Conservation (phyloP, 2,329 filamentous ascomycete genomes). For the Endothia cerciana region DNA sequence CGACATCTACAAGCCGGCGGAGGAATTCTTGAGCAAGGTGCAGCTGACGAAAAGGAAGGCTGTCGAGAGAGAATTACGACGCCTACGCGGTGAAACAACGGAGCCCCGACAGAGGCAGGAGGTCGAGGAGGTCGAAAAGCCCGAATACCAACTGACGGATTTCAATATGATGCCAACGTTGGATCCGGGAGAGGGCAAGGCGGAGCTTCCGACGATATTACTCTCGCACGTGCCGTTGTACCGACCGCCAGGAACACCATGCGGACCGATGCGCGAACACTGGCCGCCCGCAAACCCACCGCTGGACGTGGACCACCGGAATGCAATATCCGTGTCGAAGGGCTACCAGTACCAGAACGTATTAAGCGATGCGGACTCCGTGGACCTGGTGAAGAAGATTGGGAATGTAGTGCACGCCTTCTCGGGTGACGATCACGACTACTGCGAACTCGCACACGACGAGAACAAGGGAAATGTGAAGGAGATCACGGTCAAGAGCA, state of each 20-base stretch:
- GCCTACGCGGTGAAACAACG: constrained; percentile 63
- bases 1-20: constrained; percentile 74
- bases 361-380: constrained; percentile 75
- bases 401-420: constrained; percentile 87
- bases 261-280: constrained; percentile 82
- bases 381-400: constrained; percentile 74
- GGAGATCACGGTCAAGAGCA: constrained; percentile 94
- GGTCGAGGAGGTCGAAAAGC: constrained; percentile 61
- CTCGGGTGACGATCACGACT: constrained; percentile 97
- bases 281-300: constrained; percentile 73
- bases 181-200: constrained; percentile 48
- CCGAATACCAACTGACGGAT: constrained; percentile 47
- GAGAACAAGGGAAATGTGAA: constrained; percentile 65
- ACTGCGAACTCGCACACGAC: constrained; percentile 86
- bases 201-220: constrained; percentile 82
- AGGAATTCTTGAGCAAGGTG: constrained; percentile 74
- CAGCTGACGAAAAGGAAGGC: constrained; percentile 68
- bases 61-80: constrained; percentile 69
- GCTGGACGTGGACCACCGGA: constrained; percentile 67
- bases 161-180: constrained; percentile 44
- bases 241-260: constrained; percentile 79
- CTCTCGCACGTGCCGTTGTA: constrained; percentile 92
- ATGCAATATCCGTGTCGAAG: constrained; percentile 74
- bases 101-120: constrained; percentile 61
- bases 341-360: constrained; percentile 99